Evolutionary conservation across 768 basidiomycete genomes (phyloP), one percentile per base, ranked within the genome.

Genomic region (Mycena metata): DNA sequence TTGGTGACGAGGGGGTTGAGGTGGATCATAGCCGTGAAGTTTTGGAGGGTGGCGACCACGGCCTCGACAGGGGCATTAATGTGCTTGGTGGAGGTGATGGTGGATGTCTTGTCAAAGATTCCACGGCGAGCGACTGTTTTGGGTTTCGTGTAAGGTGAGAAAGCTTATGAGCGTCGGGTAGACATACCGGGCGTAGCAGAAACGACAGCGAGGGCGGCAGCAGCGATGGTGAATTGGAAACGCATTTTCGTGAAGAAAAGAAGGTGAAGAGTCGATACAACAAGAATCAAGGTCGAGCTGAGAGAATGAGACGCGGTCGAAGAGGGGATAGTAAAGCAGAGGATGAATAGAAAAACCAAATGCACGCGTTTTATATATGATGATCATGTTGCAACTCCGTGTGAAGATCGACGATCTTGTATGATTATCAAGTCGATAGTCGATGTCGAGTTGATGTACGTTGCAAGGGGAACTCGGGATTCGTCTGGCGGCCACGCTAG

Each of bases 1-100:
- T 45, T 45, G 1, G 71, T 69, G 41, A 72, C 71, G 57, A 72
- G 71, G 4, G 71, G 71, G 52, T 72, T 72, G 23, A 72, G 65
- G 57, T 55, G 56, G 50, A 72, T 72, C 68, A 72, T 69, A 1
- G n/a, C 11, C 36, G 52, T 33, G 55, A 69, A 69, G 65, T 72
- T 60, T 46, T 72, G 71, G 56, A 72, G 62, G 19, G 65, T 54
- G 30, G 71, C 61, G 52, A 72, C 51, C 2, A 72, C 71, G 11
- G 42, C 46, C 15, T 58, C 67, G 11, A 69, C 65, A 5, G 71
- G 68, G 1, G 71, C 71, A 35, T 69, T 66, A 24, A 72, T 72
- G 64, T 64, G 68, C 42, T 67, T 72, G 16, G 68, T 72, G 16
- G 71, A 67, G 10, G 65, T 42, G 50, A 72, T 66, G 16, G 47